These are phyloP conservation scores for Ogataea thermomethanolica DNA, from an alignment of 805 yeast species.

Conservation along the genomic window DNA sequence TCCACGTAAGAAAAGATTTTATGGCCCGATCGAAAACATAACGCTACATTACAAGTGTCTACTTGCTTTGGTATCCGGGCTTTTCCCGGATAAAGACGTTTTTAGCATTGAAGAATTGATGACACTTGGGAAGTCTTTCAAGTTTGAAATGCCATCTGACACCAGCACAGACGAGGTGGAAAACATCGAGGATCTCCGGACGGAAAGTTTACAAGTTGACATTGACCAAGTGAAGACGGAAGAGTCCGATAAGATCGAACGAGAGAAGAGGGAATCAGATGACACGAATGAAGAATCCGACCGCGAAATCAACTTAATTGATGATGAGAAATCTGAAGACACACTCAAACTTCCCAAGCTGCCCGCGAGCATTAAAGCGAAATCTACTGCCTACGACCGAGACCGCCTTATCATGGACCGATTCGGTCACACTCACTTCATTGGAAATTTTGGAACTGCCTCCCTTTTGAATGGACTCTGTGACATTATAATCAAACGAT, in stretches of 20 bases:
- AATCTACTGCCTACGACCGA: conserved; percentile 22
- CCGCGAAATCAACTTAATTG: not conserved
- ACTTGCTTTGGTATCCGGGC: conserved; percentile 35
- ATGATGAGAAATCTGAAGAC: conserved; percentile 1
- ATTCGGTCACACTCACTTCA: conserved; percentile 45
- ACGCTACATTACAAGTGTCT: conserved; percentile 43
- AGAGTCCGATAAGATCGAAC: not conserved
- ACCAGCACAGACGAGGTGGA: conserved; percentile 12
- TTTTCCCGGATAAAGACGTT: conserved; percentile 44
- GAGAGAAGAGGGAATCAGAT: not conserved
- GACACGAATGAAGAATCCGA: not conserved
- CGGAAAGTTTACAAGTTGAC: not conserved
- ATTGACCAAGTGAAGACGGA: conserved; percentile 1
- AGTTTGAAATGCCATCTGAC: conserved; percentile 35
- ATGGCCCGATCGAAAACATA: conserved; percentile 41
- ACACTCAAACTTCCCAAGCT: conserved; percentile 12
- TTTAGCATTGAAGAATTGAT: conserved; percentile 41
- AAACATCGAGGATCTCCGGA: conserved; percentile 9
- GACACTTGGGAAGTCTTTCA: conserved; percentile 34
- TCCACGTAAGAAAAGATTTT: conserved; percentile 40
- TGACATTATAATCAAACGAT: conserved; percentile 39
- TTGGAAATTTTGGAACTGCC: conserved; percentile 46
- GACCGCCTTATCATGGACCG: conserved; percentile 41
- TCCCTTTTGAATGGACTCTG: conserved; percentile 41
- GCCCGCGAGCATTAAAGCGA: conserved; percentile 23